Percentiles rank a stretch among this genome's conserved stretches.
Conservation (phyloP, 228 moss, liverwort and hornwort species). For the Sphagnum magellanicum region DNA sequence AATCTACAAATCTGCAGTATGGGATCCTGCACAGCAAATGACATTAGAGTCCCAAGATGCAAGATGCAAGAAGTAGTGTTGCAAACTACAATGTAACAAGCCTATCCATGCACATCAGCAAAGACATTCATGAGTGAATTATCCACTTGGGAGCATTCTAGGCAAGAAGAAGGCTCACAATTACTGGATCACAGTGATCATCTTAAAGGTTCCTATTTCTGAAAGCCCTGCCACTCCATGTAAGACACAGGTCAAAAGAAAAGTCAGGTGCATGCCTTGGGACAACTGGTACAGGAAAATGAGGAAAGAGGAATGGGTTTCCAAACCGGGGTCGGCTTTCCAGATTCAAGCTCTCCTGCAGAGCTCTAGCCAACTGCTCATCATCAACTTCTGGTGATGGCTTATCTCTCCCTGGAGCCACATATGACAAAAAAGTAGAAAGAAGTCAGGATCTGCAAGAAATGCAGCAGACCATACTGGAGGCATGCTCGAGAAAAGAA, state of each 20-base stretch:
- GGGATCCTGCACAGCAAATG: no score
- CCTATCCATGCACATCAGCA: no score
- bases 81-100: no score
- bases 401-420: background rate
- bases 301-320: conserved; percentile 8
- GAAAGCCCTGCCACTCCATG: no score
- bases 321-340: conserved; percentile 25
- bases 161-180: background rate
- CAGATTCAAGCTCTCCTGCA: conserved; percentile 63
- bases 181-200: background rate
- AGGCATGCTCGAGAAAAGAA: no score
- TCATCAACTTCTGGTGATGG: conserved; percentile 17
- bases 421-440: background rate
- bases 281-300: conserved; percentile 7
- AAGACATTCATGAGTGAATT: background rate
- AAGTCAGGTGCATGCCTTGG: conserved; percentile 6
- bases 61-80: no score
- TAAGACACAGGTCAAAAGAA: background rate
- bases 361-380: conserved; percentile 61
- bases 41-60: no score
- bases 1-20: no score
- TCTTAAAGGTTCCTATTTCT: background rate
- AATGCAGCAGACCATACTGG: no score
- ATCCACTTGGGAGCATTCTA: background rate
- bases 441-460: background rate